Evolutionary conservation across 108 stramenopile genomes (phyloP), one percentile per base, ranked within the genome.

Genomic region (Cyclotella cryptica): DNA sequence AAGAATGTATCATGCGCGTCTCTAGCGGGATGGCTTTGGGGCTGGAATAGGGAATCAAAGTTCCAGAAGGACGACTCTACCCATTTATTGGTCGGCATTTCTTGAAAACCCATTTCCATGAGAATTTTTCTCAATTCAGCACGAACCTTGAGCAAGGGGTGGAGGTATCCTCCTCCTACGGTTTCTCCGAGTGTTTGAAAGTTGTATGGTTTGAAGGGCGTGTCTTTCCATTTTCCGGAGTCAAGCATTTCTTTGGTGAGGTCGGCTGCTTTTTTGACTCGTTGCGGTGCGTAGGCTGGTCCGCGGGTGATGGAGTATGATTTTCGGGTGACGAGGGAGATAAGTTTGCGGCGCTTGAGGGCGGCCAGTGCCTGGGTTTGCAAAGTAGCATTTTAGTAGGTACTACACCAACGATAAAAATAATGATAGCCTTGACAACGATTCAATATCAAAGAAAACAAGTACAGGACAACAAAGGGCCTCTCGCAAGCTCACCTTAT

Each of bases 1-100:
- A 99, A 99, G 84, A 99, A 99, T 45, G 99, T 99, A 87, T 99
- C 99, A 81, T 99, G 99, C 26, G 98, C 98, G 85, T 99, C 99
- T 21, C 99, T 86, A 13, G 99, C 99, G 13, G 99, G 99, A 83
- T 99, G 99, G 18, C 90, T 94, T 90, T 99, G 99, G 14, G 99
- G 99, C 79, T 99, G 99, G 77, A 99, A 99, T 69, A 99, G 93
- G 4, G 97, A 89, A 77, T 99, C 99, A 79, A 99, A 99, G 86
- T 99, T 99, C 99, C 99, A 99, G 85, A 99, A 99, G 62, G 92
- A 95, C 39, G 84, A 87, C 80, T 99, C 99, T 47, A 99, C 98
- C 98, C 98, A 99, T 78, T 96, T 96, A 88, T 94, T 96, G 41
- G 99, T 99, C 42, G 98, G 98, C 99, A 99, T 99, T 89, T 99